Base-by-base conservation (phyloP, 78 protist genomes). In the Isochrysis galbana region DNA sequence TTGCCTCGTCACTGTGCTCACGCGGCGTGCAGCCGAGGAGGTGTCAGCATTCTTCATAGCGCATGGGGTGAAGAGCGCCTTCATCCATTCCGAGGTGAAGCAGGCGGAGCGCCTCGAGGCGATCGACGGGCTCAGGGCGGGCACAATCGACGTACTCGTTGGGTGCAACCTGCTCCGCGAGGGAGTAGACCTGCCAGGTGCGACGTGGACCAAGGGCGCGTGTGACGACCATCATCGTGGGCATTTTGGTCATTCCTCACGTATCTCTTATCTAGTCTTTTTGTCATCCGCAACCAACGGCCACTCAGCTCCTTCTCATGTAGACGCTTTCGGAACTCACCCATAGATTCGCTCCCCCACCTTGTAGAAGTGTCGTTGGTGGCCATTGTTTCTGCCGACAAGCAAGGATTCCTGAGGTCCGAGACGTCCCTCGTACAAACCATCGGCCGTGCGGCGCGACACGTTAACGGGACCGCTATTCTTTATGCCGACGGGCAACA, bases 291-390 rank as follows among this genome's bases (percentile, higher is more conserved):
- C n/a, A n/a, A n/a, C n/a, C n/a, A n/a, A n/a, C n/a, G n/a, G n/a
- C n/a, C n/a, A n/a, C n/a, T n/a, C n/a, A n/a, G n/a, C n/a, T n/a
- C n/a, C n/a, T n/a, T n/a, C n/a, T n/a, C n/a, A n/a, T n/a, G n/a
- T n/a, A n/a, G n/a, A n/a, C n/a, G n/a, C n/a, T n/a, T n/a, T n/a
- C n/a, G n/a, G n/a, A n/a, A n/a, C n/a, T n/a, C n/a, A n/a, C n/a
- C n/a, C n/a, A n/a, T n/a, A n/a, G n/a, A n/a, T n/a, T n/a, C 67
- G 23, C n/a, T n/a, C n/a, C n/a, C n/a, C n/a, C n/a, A n/a, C n/a
- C n/a, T n/a, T n/a, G n/a, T n/a, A n/a, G 80, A 78, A 39, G 93
- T 91, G 29, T 91, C 93, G 93, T 55, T 91, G 44, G 93, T 91
- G 32, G 89, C 90, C 36, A 39, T 91, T 32, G 25, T 91, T 32